Conservation (phyloP, 768 basidiomycete genomes). For the Tephrocybe rancida region DNA sequence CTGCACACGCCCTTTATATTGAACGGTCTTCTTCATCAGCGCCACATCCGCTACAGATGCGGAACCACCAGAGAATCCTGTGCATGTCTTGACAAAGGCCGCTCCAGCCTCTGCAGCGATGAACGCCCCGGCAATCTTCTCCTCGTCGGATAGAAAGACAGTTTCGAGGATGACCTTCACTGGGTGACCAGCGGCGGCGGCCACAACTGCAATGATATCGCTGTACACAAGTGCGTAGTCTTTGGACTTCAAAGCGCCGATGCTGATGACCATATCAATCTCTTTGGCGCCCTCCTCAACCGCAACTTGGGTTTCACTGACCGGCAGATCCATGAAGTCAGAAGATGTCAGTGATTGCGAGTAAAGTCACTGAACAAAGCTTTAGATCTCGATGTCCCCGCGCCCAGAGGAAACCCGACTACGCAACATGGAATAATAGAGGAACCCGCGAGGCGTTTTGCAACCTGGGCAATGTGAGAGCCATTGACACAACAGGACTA, state of each 20-base stretch:
- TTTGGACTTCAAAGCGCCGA: constrained; percentile 45
- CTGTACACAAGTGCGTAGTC: constrained; percentile 37
- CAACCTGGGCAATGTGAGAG: constrained; percentile 42
- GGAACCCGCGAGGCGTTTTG: constrained; percentile 38
- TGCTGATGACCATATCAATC: constrained; percentile 54
- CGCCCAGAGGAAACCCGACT: constrained; percentile 54
- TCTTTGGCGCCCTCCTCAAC: constrained; percentile 49
- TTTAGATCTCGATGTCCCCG: constrained; percentile 43
- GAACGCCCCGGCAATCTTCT: constrained; percentile 49
- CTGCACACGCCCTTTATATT: constrained; percentile 38
- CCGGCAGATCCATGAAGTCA: not conserved
- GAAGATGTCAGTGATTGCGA: not conserved
- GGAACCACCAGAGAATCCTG: constrained; percentile 51
- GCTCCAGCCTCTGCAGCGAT: constrained; percentile 53
- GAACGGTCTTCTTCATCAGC: constrained; percentile 44
- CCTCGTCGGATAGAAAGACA: constrained; percentile 41
- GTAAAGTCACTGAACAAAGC: constrained; percentile 37
- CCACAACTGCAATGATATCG: constrained; percentile 43
- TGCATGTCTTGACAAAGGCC: constrained; percentile 55
- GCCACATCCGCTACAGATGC: constrained; percentile 47
- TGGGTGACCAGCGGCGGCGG: constrained; percentile 29
- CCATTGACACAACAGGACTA: constrained; percentile 59
- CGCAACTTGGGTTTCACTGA: constrained; percentile 48
- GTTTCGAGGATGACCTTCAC: constrained; percentile 60
- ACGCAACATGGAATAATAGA: constrained; percentile 46